Evolutionary conservation across 495 filamentous ascomycete species (phyloP), one percentile per base, ranked within the genome.

Genomic region (Xylaria sp.): DNA sequence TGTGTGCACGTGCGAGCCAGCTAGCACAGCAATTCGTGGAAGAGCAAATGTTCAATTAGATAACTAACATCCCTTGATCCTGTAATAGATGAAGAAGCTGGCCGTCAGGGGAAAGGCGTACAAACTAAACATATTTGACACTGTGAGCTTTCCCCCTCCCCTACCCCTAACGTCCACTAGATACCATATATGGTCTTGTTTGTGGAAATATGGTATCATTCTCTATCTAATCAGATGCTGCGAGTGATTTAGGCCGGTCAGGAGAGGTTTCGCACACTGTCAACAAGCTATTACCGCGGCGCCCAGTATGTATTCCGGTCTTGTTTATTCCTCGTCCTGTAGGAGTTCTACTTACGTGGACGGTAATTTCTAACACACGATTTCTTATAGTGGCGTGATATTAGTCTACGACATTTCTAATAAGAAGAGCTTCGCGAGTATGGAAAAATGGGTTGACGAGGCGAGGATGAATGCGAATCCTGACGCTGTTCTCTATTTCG

Each of bases 401-500:
- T 76, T 90, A 31, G 86, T 89, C 52, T 90, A 89, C 77, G 88
- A 90, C 72, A 85, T 90, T 48, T 85, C 85, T 19, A 87, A 80
- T 71, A 74, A 84, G 43, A 85, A 87, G 50, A 85, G 81, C 69
- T 90, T 90, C 70, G 76, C 84, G 26, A 80, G 83, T 52, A 87
- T 90, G 85, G 86, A 86, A 58, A 80, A 82, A 57, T 90, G 88
- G 88, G 88, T 88, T 71, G 80, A 84, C n/a, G 88, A 90, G 68
- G 87, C 84, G 7, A 83, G 87, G 73, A 73, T 77, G 9, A 86
- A 88, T 71, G 86, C 86, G 9, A 82, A 82, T 29, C 81, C 85
- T 5, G 84, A 84, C 11, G 85, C 85, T n/a, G 81, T 85, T 37
- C 77, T 86, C 68, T 87, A 85, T 68, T 71, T 90, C 73, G 88